A percentile compares a stretch with the other conserved stretches of the same genome.
Evolutionary conservation across 1,284 basidiomycete genomes (phyloP).

Genomic region (Trichosporon sp.): DNA sequence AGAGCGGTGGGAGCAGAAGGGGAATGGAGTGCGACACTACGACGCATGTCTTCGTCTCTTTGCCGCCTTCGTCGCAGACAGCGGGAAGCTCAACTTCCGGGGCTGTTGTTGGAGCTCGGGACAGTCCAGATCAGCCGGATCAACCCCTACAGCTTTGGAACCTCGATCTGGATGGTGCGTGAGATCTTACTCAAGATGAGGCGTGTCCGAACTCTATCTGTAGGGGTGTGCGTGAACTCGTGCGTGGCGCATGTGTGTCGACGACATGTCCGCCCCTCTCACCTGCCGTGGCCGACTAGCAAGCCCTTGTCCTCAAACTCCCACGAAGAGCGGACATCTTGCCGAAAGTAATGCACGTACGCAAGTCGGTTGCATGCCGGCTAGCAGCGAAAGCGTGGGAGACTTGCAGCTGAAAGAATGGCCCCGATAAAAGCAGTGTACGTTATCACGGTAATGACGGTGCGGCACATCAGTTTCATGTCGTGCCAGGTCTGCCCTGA

Average conservation of each 20-base stretch:
- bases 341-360: neutral
- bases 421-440: neutral
- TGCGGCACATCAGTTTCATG: constrained; percentile 14
- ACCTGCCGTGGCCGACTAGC: neutral
- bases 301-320: neutral
- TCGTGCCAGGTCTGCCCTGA: neutral
- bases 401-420: neutral
- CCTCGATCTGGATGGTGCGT: too few relatives aligned
- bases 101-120: too few relatives aligned
- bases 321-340: neutral
- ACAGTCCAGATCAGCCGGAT: too few relatives aligned
- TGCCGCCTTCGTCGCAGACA: too few relatives aligned
- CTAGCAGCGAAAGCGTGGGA: neutral
- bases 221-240: too few relatives aligned
- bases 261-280: neutral
- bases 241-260: too few relatives aligned
- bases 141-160: too few relatives aligned
- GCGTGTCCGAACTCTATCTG: too few relatives aligned
- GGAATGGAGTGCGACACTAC: too few relatives aligned
- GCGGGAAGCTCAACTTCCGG: neutral
- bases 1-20: too few relatives aligned
- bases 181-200: too few relatives aligned
- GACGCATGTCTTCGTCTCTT: too few relatives aligned
- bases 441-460: constrained; percentile 12
- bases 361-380: neutral